phyloP scores from a whole-genome alignment of 306 rosid genomes.

The Gleditsia sinensis region DNA sequence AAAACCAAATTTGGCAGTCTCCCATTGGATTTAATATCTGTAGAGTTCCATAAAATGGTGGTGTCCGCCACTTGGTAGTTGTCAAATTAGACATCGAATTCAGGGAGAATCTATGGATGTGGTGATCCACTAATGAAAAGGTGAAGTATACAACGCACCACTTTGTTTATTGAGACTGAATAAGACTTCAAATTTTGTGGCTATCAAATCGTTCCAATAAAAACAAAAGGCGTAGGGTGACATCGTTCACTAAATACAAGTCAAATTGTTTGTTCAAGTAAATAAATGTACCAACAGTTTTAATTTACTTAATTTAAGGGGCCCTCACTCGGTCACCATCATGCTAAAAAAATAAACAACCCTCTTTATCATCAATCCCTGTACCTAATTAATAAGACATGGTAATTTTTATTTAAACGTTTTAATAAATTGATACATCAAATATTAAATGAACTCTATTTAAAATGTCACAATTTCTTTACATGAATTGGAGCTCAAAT shows the following conservation, averaged over 20 bases:
- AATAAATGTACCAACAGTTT: background rate
- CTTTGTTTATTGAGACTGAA: background rate
- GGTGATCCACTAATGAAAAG: constrained; percentile 32
- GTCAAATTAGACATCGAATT: constrained; percentile 11
- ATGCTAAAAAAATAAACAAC: no score
- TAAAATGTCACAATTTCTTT: background rate
- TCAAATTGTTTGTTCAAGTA: background rate
- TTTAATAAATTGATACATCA: no score
- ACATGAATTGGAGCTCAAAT: background rate
- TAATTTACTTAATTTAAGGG: background rate
- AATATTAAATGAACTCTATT: background rate
- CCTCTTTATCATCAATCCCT: background rate
- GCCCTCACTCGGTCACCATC: background rate
- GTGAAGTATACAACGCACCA: constrained; percentile 23
- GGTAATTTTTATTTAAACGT: no score
- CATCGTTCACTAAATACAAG: background rate
- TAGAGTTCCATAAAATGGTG: constrained; percentile 12
- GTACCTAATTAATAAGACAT: no score
- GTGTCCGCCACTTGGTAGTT: constrained; percentile 37
- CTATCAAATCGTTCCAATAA: constrained; percentile 24
- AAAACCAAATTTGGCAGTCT: constrained; percentile 24
- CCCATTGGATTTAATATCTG: background rate
- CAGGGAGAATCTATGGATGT: background rate
- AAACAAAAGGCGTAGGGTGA: background rate
- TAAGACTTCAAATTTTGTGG: background rate